Conservation (phyloP, 495 filamentous ascomycete species). For the Trichocladium uniseriatum region DNA sequence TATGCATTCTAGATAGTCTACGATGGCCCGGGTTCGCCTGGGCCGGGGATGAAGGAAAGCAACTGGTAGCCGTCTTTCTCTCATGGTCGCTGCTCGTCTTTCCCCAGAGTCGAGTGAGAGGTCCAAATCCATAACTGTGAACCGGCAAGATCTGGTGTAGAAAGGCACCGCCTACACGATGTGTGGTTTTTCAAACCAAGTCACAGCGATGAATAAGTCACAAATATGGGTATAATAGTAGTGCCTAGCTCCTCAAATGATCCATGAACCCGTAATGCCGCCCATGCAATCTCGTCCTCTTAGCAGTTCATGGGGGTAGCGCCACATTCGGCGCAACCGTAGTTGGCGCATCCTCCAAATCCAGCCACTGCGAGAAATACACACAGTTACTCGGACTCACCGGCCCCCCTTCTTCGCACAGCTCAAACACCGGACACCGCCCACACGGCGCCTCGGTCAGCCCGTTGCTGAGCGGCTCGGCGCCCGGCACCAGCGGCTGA, state of each 20-base stretch:
- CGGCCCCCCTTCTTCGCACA: slow-evolving; percentile 80
- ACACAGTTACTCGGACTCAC: slow-evolving; percentile 84
- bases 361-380: slow-evolving; percentile 80
- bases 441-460: slow-evolving; percentile 87
- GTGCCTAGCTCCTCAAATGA: too few relatives aligned
- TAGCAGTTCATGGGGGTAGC: neutral
- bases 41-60: neutral
- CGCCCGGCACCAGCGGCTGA: slow-evolving; percentile 17
- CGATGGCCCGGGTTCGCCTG: neutral
- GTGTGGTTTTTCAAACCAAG: too few relatives aligned
- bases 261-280: too few relatives aligned
- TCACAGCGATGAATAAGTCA: too few relatives aligned
- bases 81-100: too few relatives aligned
- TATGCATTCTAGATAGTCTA: too few relatives aligned
- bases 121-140: too few relatives aligned
- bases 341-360: slow-evolving; percentile 16
- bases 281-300: too few relatives aligned
- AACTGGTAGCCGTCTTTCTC: neutral
- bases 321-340: slow-evolving; percentile 1
- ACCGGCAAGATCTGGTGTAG: too few relatives aligned
- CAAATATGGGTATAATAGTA: too few relatives aligned
- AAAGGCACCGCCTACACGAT: too few relatives aligned
- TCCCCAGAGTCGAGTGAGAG: too few relatives aligned
- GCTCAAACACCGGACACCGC: slow-evolving; percentile 82
- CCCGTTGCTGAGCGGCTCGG: slow-evolving; percentile 43